phyloP scores from a whole-genome alignment of 2,329 filamentous ascomycete species.

The Periconia sp. region DNA sequence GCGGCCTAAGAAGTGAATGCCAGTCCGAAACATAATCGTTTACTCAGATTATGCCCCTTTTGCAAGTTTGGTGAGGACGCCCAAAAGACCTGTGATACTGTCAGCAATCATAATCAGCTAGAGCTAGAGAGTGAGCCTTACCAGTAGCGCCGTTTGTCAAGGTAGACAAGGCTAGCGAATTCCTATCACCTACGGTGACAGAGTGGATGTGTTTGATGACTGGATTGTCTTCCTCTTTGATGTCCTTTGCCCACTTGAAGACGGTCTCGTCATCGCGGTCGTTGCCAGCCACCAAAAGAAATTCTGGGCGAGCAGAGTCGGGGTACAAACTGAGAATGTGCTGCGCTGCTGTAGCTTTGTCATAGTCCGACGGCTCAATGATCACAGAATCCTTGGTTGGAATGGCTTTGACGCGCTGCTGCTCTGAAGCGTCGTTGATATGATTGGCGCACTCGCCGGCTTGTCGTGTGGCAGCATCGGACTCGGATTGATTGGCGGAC shows the following conservation, averaged over 20 bases:
- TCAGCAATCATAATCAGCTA: slow-evolving; percentile 10
- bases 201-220: slow-evolving; percentile 70
- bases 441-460: slow-evolving; percentile 91
- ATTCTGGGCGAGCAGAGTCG: slow-evolving; percentile 63
- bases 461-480: slow-evolving; percentile 70
- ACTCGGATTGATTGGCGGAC: slow-evolving; percentile 75
- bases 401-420: slow-evolving; percentile 82
- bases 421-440: slow-evolving; percentile 91
- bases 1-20: too few species aligned
- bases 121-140: slow-evolving; percentile 51
- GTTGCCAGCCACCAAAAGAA: slow-evolving; percentile 87
- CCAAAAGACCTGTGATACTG: slow-evolving; percentile 32
- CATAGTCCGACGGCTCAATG: slow-evolving; percentile 85
- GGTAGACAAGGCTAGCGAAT: slow-evolving; percentile 85
- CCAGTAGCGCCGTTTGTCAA: slow-evolving; percentile 91
- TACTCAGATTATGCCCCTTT: too few species aligned
- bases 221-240: slow-evolving; percentile 64
- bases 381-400: slow-evolving; percentile 80
- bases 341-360: slow-evolving; percentile 82
- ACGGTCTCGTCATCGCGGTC: slow-evolving; percentile 92
- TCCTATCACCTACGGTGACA: slow-evolving; percentile 84
- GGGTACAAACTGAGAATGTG: slow-evolving; percentile 66
- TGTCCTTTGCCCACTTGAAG: slow-evolving; percentile 89
- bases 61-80: slow-evolving; percentile 34
- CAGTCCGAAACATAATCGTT: too few species aligned